Evolutionary conservation across 495 filamentous ascomycete genomes (phyloP).

Genomic region (Coniosporium apollinis): DNA sequence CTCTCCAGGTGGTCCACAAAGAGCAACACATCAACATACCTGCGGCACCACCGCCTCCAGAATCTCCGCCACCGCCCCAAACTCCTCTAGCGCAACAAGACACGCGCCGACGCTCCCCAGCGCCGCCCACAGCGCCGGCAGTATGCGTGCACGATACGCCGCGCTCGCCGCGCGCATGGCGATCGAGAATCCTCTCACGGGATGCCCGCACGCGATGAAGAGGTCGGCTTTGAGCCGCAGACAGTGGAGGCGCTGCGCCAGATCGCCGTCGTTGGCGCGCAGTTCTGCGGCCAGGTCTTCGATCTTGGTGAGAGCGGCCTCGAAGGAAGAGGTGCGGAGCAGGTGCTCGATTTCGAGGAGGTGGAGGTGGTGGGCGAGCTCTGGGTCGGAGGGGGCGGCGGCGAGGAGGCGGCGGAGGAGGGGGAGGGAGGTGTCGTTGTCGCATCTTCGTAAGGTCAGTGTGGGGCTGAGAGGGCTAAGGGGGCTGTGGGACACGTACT

Average conservation of each 20-base stretch:
- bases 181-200: constrained; percentile 73
- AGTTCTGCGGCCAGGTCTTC: constrained; percentile 49
- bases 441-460: constrained; percentile 7
- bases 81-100: constrained; percentile 57
- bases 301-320: constrained; percentile 46
- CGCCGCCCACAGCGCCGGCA: constrained; percentile 63
- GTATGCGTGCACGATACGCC: constrained; percentile 51
- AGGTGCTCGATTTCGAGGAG: constrained; percentile 56
- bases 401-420: constrained; percentile 7
- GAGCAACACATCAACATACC: constrained; percentile 11
- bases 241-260: constrained; percentile 56
- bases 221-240: constrained; percentile 63
- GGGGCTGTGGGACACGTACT: no score
- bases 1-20: no score
- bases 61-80: constrained; percentile 47
- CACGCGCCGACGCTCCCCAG: constrained; percentile 52
- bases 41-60: constrained; percentile 67
- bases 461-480: background rate
- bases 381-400: constrained; percentile 30
- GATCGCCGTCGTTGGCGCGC: no score
- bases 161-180: constrained; percentile 65
- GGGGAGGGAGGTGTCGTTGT: constrained; percentile 11
- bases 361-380: constrained; percentile 52
- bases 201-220: constrained; percentile 47
- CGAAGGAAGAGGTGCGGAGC: constrained; percentile 43